Evolutionary conservation across 176 grass and related monocot genomes (phyloP), one percentile per base, ranked within the genome.

Genomic region (Lolium rigidum): DNA sequence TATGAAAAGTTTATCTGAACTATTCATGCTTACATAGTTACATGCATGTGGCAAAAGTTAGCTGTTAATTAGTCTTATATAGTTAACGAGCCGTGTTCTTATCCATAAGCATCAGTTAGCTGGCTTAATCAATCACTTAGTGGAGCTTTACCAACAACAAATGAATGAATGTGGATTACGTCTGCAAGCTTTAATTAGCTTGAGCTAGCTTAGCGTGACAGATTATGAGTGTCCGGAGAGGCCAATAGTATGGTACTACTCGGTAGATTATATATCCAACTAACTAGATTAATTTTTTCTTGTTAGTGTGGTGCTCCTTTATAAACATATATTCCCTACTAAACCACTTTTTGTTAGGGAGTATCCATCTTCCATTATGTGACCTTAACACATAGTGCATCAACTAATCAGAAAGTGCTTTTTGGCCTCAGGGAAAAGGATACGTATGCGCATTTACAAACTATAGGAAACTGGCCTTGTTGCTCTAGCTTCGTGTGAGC

Each of bases 141-240:
- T 91, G 85, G 77, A 85, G 76, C 89, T 80, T 91, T 88, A 91
- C 81, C 81, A 55, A 37, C 85, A 81, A 70, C 28, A 70, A 78
- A 77, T 57, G 16, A 78, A 66, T 69, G 38, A 66, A 77, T 81
- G 61, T 55, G 61, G 85, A 88, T 91, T 88, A 91, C 77, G 77
- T 91, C 70, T 70, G 82, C 41, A 22, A 74, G 16, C 76, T 89
- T 89, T 82, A 90, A 37, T 28, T 79, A 90, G 13, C 8, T 81
- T 57, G 48, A 64, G 17, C 14, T 76, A 76, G 2, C 74, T 76
- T 76, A 20, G 81, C 67, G 60, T 89, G 84, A 75, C 39, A 80
- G 14, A 48, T 24, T 61, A 64, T 47, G 68, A 89, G 74, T 70
- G 74, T 5, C 49, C 0, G 2, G 41, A 43, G 41, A 43, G 31